Evolutionary conservation across 306 rosid genomes (phyloP).

Genomic region (Cicer chorassanicum): DNA sequence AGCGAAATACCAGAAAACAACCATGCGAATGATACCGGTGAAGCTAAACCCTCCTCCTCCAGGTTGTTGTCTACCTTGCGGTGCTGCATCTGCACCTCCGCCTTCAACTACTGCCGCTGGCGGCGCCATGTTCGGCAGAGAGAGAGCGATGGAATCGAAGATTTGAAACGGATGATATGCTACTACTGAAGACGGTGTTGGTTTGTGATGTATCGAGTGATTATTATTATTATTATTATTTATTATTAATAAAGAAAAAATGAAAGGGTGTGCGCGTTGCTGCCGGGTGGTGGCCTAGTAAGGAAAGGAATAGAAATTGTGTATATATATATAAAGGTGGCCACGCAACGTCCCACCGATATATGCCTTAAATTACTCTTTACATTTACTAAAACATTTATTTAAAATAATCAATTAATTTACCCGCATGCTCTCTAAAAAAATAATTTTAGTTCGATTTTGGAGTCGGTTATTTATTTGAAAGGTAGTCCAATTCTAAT

Average conservation of each 20-base stretch:
- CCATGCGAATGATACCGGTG: conserved; percentile 87
- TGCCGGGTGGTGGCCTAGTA: not conserved
- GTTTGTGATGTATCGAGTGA: not conserved
- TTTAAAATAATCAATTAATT: no score
- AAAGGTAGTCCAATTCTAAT: no score
- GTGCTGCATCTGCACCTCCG: conserved; percentile 41
- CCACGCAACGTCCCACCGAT: conserved; percentile 5
- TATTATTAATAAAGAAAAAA: not conserved
- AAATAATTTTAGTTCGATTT: no score
- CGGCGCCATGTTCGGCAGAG: conserved; percentile 67
- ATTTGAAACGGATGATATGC: conserved; percentile 10
- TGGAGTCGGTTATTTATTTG: no score
- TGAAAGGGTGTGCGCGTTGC: not conserved
- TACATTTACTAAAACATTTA: no score
- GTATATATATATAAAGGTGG: not conserved
- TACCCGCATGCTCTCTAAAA: no score
- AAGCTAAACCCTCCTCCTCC: conserved; percentile 65
- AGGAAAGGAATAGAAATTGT: not conserved
- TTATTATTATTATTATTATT: no score
- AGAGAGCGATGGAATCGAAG: conserved; percentile 43
- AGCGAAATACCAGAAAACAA: conserved; percentile 97
- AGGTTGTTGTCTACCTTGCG: conserved; percentile 55
- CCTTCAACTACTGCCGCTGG: conserved; percentile 62
- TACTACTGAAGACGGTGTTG: not conserved
- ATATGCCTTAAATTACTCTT: not conserved